Percentiles rank a stretch among this genome's conserved stretches.
Evolutionary conservation across 257 asterid species (phyloP).

Genomic region (Asclepias syriaca): DNA sequence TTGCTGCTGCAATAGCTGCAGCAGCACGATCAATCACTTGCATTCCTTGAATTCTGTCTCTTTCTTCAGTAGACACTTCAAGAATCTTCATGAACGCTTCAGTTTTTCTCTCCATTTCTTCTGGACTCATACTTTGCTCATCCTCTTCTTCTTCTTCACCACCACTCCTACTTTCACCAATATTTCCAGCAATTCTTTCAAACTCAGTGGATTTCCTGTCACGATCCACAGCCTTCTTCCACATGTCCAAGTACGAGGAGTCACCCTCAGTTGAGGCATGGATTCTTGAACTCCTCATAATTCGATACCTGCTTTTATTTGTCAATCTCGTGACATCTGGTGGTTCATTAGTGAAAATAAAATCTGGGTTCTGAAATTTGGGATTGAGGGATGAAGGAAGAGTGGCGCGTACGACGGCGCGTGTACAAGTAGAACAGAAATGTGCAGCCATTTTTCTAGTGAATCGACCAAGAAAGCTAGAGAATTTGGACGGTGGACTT

Average conservation of each 20-base stretch:
- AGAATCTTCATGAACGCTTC: constrained; percentile 69
- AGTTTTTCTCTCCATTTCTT: constrained; percentile 51
- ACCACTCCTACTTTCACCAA: constrained; percentile 2
- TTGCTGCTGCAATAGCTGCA: constrained; percentile 91
- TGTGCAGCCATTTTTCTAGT: constrained; percentile 51
- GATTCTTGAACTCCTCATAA: constrained; percentile 29
- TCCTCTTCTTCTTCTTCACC: constrained; percentile 14
- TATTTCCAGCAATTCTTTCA: constrained; percentile 42
- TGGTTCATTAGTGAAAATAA: constrained; percentile 17
- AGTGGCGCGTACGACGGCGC: constrained; percentile 51
- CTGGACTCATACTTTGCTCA: constrained; percentile 27
- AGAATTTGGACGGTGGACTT: constrained; percentile 16
- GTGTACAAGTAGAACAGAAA: constrained; percentile 26
- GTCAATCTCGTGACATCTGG: constrained; percentile 14
- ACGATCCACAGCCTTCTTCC: constrained; percentile 75
- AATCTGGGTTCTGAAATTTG: constrained; percentile 22
- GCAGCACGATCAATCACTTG: constrained; percentile 98
- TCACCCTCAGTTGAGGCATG: constrained; percentile 41
- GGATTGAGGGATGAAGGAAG: constrained; percentile 21
- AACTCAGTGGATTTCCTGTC: constrained; percentile 57
- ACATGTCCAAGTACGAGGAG: constrained; percentile 88
- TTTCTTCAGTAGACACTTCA: constrained; percentile 58
- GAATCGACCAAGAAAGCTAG: neutral
- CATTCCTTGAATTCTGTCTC: constrained; percentile 76
- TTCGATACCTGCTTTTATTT: constrained; percentile 9